phyloP scores from a whole-genome alignment of 495 filamentous ascomycete species.

The Penicillium samsonianum region DNA sequence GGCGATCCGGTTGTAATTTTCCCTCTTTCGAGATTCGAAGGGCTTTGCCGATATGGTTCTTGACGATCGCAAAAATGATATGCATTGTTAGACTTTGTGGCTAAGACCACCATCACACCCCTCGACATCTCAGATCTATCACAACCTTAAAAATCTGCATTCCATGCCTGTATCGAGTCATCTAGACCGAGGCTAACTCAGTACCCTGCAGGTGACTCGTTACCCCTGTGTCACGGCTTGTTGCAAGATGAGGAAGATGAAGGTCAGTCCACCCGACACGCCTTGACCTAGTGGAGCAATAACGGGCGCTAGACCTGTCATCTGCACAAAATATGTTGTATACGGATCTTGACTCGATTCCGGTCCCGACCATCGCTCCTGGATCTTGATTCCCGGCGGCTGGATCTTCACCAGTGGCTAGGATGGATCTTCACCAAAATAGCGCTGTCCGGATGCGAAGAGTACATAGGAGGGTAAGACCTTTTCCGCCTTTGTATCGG shows the following conservation, averaged over 20 bases:
- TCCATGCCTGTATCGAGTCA: neutral
- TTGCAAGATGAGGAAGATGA: neutral
- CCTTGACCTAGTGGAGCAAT: slow-evolving; percentile 11
- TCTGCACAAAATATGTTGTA: neutral
- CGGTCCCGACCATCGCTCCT: slow-evolving; percentile 16
- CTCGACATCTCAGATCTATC: slow-evolving; percentile 1
- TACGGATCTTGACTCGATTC: slow-evolving; percentile 17
- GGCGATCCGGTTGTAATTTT: slow-evolving; percentile 7
- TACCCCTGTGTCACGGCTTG: slow-evolving; percentile 4
- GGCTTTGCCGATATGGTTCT: neutral
- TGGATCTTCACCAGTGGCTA: slow-evolving; percentile 17
- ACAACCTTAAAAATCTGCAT: neutral
- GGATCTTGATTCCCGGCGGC: slow-evolving; percentile 14
- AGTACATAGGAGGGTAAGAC: slow-evolving; percentile 8
- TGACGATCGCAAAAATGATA: neutral
- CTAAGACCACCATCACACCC: neutral
- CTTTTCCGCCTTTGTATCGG: neutral
- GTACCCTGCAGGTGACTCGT: slow-evolving; percentile 13
- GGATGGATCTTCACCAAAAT: neutral
- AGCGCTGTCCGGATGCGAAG: neutral
- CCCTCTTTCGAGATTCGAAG: neutral
- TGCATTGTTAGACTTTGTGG: neutral
- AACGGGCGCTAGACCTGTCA: slow-evolving; percentile 10
- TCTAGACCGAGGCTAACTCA: slow-evolving; percentile 4
- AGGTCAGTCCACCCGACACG: slow-evolving; percentile 18